Conservation (phyloP, 768 basidiomycete species). For the Russula compacta region DNA sequence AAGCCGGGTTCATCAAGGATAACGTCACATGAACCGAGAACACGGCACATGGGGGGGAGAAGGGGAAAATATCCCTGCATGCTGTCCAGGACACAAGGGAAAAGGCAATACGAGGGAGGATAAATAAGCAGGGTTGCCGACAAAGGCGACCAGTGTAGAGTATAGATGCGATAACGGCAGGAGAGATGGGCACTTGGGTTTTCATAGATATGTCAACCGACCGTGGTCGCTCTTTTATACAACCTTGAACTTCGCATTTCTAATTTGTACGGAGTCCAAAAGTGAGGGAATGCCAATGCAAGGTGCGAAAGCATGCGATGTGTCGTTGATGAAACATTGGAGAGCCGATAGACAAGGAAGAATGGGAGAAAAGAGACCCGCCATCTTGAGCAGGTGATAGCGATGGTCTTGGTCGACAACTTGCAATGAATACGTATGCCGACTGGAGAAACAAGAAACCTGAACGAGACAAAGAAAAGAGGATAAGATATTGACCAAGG, state of each 20-base stretch:
- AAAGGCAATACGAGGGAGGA: conserved; percentile 12
- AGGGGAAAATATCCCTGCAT: conserved; percentile 26
- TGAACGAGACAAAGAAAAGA: conserved; percentile 17
- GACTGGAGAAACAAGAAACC: conserved; percentile 15
- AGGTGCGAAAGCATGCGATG: conserved; percentile 24
- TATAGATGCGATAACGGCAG: conserved; percentile 26
- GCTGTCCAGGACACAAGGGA: conserved; percentile 22
- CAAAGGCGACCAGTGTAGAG: conserved; percentile 10
- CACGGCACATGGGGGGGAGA: conserved; percentile 25
- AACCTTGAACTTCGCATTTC: conserved; percentile 27
- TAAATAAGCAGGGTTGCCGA: conserved; percentile 21
- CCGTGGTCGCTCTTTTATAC: conserved; percentile 33
- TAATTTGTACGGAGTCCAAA: conserved; percentile 24
- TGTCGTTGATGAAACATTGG: conserved; percentile 17
- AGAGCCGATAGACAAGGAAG: conserved; percentile 11
- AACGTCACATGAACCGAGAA: conserved; percentile 37
- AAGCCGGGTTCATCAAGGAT: conserved; percentile 19
- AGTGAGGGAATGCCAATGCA: conserved; percentile 29
- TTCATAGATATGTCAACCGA: conserved; percentile 24
- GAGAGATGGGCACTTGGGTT: conserved; percentile 18
- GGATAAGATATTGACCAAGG: conserved; percentile 23
- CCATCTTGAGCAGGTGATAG: conserved; percentile 16
- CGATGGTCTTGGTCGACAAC: conserved; percentile 26
- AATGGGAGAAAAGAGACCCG: conserved; percentile 4
- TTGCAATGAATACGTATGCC: conserved; percentile 41